Percentiles rank a stretch among this genome's conserved stretches.
Conservation (phyloP, 176 grass and related monocot species). For the Oryza brachyantha region DNA sequence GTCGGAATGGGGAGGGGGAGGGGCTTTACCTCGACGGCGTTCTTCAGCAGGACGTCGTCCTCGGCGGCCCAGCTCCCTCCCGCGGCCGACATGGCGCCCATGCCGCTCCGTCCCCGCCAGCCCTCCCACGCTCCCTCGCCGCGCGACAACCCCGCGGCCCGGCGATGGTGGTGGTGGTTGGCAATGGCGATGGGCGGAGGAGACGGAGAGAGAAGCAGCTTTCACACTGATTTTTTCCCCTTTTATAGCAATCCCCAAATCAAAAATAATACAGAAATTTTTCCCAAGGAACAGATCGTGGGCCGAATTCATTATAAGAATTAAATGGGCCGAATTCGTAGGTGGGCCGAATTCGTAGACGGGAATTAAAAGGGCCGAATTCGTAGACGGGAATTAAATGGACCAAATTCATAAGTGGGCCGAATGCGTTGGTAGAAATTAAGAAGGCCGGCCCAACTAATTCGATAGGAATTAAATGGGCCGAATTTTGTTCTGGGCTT, state of each 20-base stretch:
- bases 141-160: background rate
- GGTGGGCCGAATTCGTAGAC: no score
- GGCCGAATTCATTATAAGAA: no score
- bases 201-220: background rate
- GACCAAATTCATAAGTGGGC: no score
- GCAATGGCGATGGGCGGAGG: background rate
- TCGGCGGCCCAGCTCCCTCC: slow-evolving; percentile 39
- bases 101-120: background rate
- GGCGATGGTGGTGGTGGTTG: background rate
- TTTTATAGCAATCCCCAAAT: background rate
- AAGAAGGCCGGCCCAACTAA: no score
- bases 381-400: no score
- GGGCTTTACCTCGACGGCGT: slow-evolving; percentile 49
- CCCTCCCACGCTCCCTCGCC: background rate
- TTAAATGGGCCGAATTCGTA: no score
- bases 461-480: no score
- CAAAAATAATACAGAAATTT: no score
- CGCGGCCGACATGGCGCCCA: slow-evolving; percentile 31
- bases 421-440: no score
- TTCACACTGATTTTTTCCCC: background rate
- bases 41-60: slow-evolving; percentile 57
- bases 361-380: no score
- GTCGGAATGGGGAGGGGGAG: background rate
- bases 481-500: no score
- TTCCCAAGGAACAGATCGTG: no score